These are phyloP conservation scores for Fraxinus pennsylvanica DNA, from an alignment of 257 asterid species.

Conservation along the genomic window DNA sequence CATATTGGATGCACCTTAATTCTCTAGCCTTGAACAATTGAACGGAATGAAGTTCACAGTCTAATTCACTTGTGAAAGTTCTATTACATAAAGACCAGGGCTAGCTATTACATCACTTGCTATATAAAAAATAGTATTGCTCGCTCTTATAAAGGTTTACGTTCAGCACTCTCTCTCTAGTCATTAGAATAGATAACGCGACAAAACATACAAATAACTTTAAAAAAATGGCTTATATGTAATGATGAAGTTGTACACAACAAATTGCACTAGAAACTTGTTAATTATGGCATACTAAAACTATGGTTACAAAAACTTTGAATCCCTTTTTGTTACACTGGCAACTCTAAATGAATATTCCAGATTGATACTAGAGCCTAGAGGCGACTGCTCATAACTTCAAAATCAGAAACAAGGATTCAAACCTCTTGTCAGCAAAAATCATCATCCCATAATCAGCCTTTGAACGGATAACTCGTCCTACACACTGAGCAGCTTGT, in stretches of 20 bases:
- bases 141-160: too few species aligned
- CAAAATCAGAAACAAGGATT: constrained; percentile 4
- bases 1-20: background rate
- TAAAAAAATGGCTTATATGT: too few species aligned
- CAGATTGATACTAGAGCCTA: background rate
- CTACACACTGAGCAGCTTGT: constrained; percentile 99
- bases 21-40: background rate
- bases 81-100: too few species aligned
- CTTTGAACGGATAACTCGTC: constrained; percentile 96
- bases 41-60: background rate
- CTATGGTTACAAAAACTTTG: background rate
- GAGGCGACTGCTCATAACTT: background rate
- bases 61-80: background rate
- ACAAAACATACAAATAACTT: too few species aligned
- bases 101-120: too few species aligned
- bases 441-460: constrained; percentile 99
- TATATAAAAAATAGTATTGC: too few species aligned
- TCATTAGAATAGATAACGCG: too few species aligned
- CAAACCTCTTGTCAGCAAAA: constrained; percentile 94
- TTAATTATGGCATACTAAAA: background rate
- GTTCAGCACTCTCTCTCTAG: too few species aligned
- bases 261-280: background rate
- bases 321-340: background rate
- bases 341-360: background rate
- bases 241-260: background rate